A percentile compares a stretch with the other conserved stretches of the same genome.
Evolutionary conservation across 2,329 filamentous ascomycete species (phyloP).

Genomic region (Paecilomyces variotii): DNA sequence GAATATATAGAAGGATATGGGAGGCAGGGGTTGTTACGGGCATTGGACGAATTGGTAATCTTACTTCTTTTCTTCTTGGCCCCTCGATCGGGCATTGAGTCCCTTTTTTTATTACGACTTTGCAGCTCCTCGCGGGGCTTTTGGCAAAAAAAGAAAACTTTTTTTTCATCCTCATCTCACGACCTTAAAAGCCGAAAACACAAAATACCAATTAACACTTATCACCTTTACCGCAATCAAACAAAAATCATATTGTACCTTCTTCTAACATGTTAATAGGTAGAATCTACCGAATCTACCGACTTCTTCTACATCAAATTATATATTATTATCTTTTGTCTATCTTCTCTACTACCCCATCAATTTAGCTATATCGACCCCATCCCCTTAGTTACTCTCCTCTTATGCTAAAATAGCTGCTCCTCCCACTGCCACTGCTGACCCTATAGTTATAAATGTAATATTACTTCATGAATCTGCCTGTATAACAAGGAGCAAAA

Average conservation of each 20-base stretch:
- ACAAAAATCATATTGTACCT: neutral
- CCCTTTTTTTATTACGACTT: neutral
- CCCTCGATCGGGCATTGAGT: neutral
- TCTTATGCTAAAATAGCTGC: neutral
- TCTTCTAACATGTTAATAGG: neutral
- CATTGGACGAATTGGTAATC: slow-evolving; percentile 2
- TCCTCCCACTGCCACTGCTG: neutral
- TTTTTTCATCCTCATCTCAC: neutral
- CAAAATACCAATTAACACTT: neutral
- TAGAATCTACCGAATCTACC: neutral
- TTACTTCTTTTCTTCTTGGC: slow-evolving; percentile 1
- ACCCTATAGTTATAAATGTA: neutral
- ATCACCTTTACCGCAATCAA: neutral
- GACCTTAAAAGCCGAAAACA: neutral
- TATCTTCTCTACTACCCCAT: neutral
- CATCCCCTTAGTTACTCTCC: neutral
- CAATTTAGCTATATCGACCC: neutral
- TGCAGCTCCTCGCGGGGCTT: neutral
- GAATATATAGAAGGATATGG: slow-evolving; percentile 9
- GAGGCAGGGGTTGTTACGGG: slow-evolving; percentile 5
- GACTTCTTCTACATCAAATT: neutral
- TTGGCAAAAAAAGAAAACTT: neutral
- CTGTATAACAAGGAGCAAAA: neutral
- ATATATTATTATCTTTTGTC: neutral
- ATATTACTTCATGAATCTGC: neutral